Conservation (phyloP, 2,329 filamentous ascomycete species). For the Colletotrichum navitas region DNA sequence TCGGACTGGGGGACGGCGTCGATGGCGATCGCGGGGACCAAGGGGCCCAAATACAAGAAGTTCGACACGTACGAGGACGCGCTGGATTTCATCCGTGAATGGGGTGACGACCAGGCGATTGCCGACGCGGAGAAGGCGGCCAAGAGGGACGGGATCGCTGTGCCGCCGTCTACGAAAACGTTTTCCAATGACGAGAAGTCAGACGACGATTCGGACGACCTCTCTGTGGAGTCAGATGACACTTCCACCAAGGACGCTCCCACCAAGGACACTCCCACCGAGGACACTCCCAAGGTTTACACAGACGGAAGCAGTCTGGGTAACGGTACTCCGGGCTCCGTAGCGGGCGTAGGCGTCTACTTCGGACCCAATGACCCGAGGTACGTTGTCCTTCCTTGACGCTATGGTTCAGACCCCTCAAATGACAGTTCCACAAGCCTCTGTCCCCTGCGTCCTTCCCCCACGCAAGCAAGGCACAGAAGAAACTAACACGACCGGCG, state of each 20-base stretch:
- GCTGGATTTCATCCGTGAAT: conserved; percentile 76
- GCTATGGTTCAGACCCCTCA: neutral
- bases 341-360: conserved; percentile 73
- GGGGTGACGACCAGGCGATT: conserved; percentile 59
- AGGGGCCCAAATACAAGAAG: conserved; percentile 77
- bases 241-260: conserved; percentile 47
- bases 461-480: neutral
- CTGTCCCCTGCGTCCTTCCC: neutral
- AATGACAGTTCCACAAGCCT: conserved; percentile 1
- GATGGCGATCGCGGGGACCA: conserved; percentile 79
- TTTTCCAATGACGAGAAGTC: conserved; percentile 27
- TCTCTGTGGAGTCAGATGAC: conserved; percentile 46
- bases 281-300: conserved; percentile 61
- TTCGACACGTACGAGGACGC: conserved; percentile 79
- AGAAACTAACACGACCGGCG: conserved; percentile 40
- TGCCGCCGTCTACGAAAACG: conserved; percentile 17
- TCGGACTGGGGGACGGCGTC: conserved; percentile 77
- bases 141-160: conserved; percentile 3
- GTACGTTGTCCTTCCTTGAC: conserved; percentile 50
- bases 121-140: conserved; percentile 44
- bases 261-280: conserved; percentile 43
- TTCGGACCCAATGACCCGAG: conserved; percentile 70
- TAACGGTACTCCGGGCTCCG: conserved; percentile 68
- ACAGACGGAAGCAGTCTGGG: conserved; percentile 73
- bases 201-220: conserved; percentile 57